Percentiles rank a stretch among this genome's conserved stretches.
phyloP scores from a whole-genome alignment of 2,329 filamentous ascomycete species.

The Colletotrichum tofieldiae region DNA sequence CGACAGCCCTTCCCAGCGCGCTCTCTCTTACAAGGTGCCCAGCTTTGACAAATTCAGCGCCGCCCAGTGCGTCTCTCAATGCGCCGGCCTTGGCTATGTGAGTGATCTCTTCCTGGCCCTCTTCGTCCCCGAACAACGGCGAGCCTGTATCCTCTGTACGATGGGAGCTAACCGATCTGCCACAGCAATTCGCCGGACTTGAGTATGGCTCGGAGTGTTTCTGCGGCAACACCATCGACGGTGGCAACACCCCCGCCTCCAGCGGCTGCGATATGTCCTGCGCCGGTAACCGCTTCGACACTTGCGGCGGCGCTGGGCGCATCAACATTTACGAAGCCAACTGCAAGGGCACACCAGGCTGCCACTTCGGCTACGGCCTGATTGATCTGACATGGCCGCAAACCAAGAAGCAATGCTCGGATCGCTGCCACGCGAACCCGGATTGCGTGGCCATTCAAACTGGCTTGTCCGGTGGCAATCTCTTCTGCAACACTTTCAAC shows the following conservation, averaged over 20 bases:
- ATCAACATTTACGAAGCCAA: slow-evolving; percentile 55
- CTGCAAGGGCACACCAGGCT: not conserved
- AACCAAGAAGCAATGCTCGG: not conserved
- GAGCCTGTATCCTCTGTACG: not conserved
- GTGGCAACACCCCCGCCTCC: slow-evolving; percentile 46
- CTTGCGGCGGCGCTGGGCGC: slow-evolving; percentile 60
- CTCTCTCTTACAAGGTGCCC: slow-evolving; percentile 14
- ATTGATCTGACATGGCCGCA: not conserved
- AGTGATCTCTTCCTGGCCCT: not conserved
- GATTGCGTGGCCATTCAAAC: not conserved
- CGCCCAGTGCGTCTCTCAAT: slow-evolving; percentile 19
- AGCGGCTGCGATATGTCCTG: slow-evolving; percentile 67
- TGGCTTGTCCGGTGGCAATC: not conserved
- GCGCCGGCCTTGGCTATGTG: slow-evolving; percentile 4
- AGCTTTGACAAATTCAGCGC: slow-evolving; percentile 11
- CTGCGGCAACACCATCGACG: slow-evolving; percentile 65
- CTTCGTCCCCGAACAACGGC: not conserved
- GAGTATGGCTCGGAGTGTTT: slow-evolving; percentile 69
- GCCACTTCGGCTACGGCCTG: not conserved
- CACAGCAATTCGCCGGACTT: slow-evolving; percentile 61
- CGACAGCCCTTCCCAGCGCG: slow-evolving; percentile 1
- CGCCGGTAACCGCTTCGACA: slow-evolving; percentile 60
- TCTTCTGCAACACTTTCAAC: not conserved
- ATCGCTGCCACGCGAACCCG: not conserved
- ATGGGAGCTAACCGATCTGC: not conserved